Evolutionary conservation across 192 early-diverging fungal genomes (phyloP).

Genomic region (Coemansia sp.): DNA sequence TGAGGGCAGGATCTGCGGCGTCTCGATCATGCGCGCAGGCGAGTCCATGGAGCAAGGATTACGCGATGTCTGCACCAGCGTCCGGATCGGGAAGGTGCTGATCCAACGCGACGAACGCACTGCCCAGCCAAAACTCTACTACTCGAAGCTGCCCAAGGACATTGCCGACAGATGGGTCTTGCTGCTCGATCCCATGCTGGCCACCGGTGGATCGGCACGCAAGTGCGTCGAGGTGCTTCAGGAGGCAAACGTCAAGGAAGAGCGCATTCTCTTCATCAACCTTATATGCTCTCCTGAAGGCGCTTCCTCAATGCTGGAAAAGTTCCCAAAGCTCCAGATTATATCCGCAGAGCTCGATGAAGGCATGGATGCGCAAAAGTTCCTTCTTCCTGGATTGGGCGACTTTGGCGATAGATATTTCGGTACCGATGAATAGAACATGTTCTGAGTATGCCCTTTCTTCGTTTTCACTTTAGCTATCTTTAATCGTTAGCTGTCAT

Average conservation of each 20-base stretch:
- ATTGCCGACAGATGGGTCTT: slow-evolving; percentile 79
- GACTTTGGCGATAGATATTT: slow-evolving; percentile 94
- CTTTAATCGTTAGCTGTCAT: background rate
- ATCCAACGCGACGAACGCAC: slow-evolving; percentile 97
- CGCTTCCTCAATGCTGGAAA: slow-evolving; percentile 65
- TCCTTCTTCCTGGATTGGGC: slow-evolving; percentile 88
- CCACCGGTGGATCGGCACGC: slow-evolving; percentile 91
- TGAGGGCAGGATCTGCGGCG: slow-evolving; percentile 87
- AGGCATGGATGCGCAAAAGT: slow-evolving; percentile 78
- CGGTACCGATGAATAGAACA: slow-evolving; percentile 63
- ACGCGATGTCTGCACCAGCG: slow-evolving; percentile 81
- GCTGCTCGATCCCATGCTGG: slow-evolving; percentile 95
- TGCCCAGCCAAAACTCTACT: slow-evolving; percentile 86
- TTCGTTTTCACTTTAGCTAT: background rate
- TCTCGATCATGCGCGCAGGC: slow-evolving; percentile 96
- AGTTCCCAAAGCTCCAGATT: slow-evolving; percentile 81
- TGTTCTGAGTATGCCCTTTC: background rate
- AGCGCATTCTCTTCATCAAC: slow-evolving; percentile 89
- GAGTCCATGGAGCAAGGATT: slow-evolving; percentile 89
- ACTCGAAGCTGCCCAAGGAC: slow-evolving; percentile 89
- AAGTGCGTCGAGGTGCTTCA: slow-evolving; percentile 89
- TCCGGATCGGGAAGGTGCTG: slow-evolving; percentile 92
- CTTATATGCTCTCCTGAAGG: slow-evolving; percentile 87
- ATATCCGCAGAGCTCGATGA: slow-evolving; percentile 85
- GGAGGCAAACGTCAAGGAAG: slow-evolving; percentile 79